phyloP scores from a whole-genome alignment of 352 stramenopile species.

The Phytophthora syringae region DNA sequence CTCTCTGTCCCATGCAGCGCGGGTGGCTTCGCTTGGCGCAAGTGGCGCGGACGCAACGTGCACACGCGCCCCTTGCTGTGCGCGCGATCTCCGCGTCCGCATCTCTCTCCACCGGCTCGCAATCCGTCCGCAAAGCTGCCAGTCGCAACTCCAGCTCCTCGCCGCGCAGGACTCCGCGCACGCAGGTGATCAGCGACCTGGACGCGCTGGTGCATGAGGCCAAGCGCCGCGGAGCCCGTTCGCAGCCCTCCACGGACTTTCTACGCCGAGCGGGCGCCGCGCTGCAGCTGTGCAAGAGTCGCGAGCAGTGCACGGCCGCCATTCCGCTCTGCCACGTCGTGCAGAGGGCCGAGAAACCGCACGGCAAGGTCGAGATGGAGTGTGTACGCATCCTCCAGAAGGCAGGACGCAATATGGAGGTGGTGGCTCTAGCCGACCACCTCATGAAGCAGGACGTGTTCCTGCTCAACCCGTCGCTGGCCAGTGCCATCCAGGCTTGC shows the following conservation, averaged over 20 bases:
- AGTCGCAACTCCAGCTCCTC: constrained; percentile 16
- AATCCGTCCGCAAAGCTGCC: not conserved
- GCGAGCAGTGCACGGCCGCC: constrained; percentile 58
- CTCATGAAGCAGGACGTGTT: constrained; percentile 74
- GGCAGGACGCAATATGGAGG: constrained; percentile 54
- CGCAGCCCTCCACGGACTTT: constrained; percentile 56
- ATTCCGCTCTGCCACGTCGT: constrained; percentile 68
- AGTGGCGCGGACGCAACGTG: constrained; percentile 5
- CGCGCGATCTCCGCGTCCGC: constrained; percentile 25
- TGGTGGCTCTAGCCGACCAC: constrained; percentile 52
- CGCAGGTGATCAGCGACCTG: constrained; percentile 42
- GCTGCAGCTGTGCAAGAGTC: constrained; percentile 59
- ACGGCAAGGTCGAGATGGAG: constrained; percentile 58
- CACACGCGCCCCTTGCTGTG: constrained; percentile 4
- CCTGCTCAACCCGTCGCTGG: constrained; percentile 64
- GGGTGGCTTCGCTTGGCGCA: constrained; percentile 18
- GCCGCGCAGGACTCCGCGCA: constrained; percentile 5
- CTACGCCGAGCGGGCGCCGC: constrained; percentile 46
- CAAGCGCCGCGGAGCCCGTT: constrained; percentile 33
- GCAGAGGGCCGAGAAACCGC: constrained; percentile 34
- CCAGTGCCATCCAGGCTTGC: constrained; percentile 67
- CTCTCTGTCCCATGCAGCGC: constrained; percentile 36
- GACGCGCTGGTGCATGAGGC: constrained; percentile 46
- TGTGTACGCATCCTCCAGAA: constrained; percentile 72
- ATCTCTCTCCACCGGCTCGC: not conserved